phyloP scores from a whole-genome alignment of 352 stramenopile genomes.

The Globisporangium megalacanthum region DNA sequence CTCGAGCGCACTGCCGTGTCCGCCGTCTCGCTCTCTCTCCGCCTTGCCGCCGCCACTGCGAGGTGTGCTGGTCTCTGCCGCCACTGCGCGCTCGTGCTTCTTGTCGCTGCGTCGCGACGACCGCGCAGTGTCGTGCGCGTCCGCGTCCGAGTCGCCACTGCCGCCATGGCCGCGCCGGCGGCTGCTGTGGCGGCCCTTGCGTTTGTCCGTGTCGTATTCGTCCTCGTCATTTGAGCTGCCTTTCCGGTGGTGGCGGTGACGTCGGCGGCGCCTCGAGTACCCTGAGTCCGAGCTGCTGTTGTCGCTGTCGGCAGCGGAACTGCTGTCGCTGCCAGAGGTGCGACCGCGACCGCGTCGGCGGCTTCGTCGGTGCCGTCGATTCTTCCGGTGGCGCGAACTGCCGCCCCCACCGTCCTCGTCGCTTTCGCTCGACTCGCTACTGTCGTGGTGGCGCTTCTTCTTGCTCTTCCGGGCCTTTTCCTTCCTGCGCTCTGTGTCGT shows the following conservation, averaged over 20 bases:
- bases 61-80: neutral
- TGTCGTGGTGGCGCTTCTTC: constrained; percentile 45
- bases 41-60: neutral
- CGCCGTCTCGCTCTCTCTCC: neutral
- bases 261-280: constrained; percentile 32
- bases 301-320: constrained; percentile 33
- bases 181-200: constrained; percentile 19
- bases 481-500: constrained; percentile 15
- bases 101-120: constrained; percentile 21
- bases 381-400: constrained; percentile 18
- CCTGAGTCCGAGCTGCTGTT: constrained; percentile 44
- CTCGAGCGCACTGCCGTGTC: constrained; percentile 11
- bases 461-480: constrained; percentile 25
- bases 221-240: constrained; percentile 54
- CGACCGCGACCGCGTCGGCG: constrained; percentile 15
- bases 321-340: constrained; percentile 29
- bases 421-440: constrained; percentile 43
- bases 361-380: constrained; percentile 14
- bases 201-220: constrained; percentile 49
- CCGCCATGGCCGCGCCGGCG: constrained; percentile 27
- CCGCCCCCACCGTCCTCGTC: constrained; percentile 14
- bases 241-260: constrained; percentile 26
- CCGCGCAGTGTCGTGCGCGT: constrained; percentile 22
- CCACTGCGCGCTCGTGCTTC: constrained; percentile 8
- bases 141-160: constrained; percentile 18